Evolutionary conservation across 352 stramenopile genomes (phyloP).

Genomic region (Pythium aristosporum): DNA sequence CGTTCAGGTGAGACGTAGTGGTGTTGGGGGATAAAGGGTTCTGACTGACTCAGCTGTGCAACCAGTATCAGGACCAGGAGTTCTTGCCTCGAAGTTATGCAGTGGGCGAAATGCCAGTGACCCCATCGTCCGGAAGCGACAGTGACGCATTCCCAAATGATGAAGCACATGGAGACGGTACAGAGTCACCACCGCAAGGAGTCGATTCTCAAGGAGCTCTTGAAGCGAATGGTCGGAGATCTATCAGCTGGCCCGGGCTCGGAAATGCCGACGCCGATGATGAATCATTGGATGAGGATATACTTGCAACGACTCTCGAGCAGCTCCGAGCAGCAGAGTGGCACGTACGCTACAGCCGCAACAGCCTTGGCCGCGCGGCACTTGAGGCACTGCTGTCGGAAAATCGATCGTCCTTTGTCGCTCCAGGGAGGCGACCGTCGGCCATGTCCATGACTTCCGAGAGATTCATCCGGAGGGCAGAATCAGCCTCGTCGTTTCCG

Average conservation of each 20-base stretch:
- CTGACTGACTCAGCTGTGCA: background rate
- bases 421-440: constrained; percentile 1
- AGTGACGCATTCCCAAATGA: background rate
- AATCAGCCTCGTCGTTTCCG: background rate
- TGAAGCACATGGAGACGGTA: background rate
- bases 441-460: background rate
- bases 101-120: background rate
- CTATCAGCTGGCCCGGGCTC: background rate
- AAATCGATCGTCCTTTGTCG: background rate
- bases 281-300: constrained; percentile 11
- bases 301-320: constrained; percentile 32
- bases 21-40: background rate
- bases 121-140: background rate
- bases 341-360: constrained; percentile 39
- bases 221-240: background rate
- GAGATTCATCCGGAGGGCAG: background rate
- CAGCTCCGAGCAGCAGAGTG: constrained; percentile 49
- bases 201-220: background rate
- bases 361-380: constrained; percentile 29
- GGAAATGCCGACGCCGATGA: background rate
- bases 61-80: constrained; percentile 33
- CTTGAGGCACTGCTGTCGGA: constrained; percentile 25
- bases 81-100: constrained; percentile 3
- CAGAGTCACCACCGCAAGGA: background rate
- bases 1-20: constrained; percentile 49